A percentile compares a stretch with the other conserved stretches of the same genome.
phyloP scores from a whole-genome alignment of 768 basidiomycete genomes.

The Pulveroboletus ravenelii region DNA sequence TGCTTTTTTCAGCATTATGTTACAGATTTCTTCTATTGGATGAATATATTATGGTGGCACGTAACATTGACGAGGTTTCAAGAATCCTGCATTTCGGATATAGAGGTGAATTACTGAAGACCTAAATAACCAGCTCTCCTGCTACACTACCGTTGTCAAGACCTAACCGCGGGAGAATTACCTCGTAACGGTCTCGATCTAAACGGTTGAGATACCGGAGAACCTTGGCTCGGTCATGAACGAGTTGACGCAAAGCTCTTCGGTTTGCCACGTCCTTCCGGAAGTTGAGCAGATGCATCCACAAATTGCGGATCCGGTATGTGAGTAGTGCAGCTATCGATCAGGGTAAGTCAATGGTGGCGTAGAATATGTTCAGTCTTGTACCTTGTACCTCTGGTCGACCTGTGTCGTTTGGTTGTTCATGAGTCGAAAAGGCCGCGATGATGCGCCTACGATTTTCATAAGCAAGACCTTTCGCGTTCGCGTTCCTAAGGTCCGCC shows the following conservation, averaged over 20 bases:
- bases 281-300: constrained; percentile 63
- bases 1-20: constrained; percentile 3
- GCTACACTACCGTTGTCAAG: constrained; percentile 79
- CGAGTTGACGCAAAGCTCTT: constrained; percentile 67
- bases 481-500: constrained; percentile 84
- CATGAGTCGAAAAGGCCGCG: constrained; percentile 66
- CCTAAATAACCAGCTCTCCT: constrained; percentile 78
- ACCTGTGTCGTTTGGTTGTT: constrained; percentile 70
- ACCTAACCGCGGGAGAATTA: constrained; percentile 65
- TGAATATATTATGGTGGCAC: neutral
- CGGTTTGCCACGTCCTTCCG: constrained; percentile 76
- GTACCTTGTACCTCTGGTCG: constrained; percentile 87
- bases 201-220: constrained; percentile 70
- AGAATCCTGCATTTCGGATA: too few relatives aligned
- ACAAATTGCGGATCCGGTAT: constrained; percentile 76
- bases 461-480: constrained; percentile 77
- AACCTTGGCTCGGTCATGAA: constrained; percentile 80
- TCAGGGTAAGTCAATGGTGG: neutral
- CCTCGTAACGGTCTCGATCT: constrained; percentile 69
- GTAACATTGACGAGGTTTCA: constrained; percentile 5
- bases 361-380: neutral
- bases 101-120: neutral
- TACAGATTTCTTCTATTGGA: constrained; percentile 15
- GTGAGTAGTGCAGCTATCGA: constrained; percentile 79
- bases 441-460: constrained; percentile 83